Conservation (phyloP, 1,284 basidiomycete genomes). For the Ustilago tritici region DNA sequence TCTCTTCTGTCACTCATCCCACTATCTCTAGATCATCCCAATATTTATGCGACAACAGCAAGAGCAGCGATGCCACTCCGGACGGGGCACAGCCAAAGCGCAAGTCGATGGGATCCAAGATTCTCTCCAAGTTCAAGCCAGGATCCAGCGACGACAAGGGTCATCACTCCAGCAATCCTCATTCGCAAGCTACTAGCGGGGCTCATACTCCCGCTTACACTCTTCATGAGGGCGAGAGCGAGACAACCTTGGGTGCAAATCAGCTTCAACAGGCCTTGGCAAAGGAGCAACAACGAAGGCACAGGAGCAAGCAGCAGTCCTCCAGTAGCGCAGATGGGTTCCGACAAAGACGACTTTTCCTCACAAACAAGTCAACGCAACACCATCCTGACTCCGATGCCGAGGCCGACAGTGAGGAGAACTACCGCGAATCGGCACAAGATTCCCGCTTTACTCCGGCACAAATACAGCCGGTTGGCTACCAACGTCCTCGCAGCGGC, state of each 20-base stretch:
- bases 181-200: slow-evolving; percentile 22
- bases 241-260: slow-evolving; percentile 3
- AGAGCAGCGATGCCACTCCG: neutral
- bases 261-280: slow-evolving; percentile 25
- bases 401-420: slow-evolving; percentile 13
- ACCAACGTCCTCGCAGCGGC: slow-evolving; percentile 12
- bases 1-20: slow-evolving; percentile 14
- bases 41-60: neutral
- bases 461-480: slow-evolving; percentile 6
- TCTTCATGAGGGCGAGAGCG: neutral
- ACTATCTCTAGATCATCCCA: slow-evolving; percentile 1
- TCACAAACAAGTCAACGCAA: slow-evolving; percentile 11
- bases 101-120: slow-evolving; percentile 45
- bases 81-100: slow-evolving; percentile 7
- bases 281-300: slow-evolving; percentile 22
- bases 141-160: slow-evolving; percentile 13
- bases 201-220: slow-evolving; percentile 13
- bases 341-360: slow-evolving; percentile 19
- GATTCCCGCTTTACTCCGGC: slow-evolving; percentile 14
- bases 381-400: slow-evolving; percentile 13
- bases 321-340: slow-evolving; percentile 22
- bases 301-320: slow-evolving; percentile 18
- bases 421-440: neutral
- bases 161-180: neutral
- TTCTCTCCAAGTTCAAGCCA: slow-evolving; percentile 38